Percentiles rank a stretch among this genome's conserved stretches.
phyloP scores from a whole-genome alignment of 768 basidiomycete species.

The Psilocybe sp. region DNA sequence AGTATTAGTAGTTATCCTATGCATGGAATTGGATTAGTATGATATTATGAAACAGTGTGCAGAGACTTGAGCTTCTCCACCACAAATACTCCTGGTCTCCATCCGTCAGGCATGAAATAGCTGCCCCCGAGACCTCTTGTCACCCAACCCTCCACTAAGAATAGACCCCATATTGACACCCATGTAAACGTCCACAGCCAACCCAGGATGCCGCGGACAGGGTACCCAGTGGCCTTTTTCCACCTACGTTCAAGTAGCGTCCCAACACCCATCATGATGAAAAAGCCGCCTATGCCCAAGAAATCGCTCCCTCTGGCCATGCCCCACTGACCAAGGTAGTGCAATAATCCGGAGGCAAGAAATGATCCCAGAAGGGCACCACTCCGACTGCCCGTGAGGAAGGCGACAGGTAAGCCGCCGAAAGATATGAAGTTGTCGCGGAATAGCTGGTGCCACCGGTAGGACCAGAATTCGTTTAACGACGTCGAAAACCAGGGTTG shows the following conservation, averaged over 20 bases:
- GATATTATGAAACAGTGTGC: no score
- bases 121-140: constrained; percentile 39
- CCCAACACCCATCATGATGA: constrained; percentile 55
- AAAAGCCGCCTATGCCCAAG: constrained; percentile 42
- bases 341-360: constrained; percentile 55
- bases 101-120: constrained; percentile 31
- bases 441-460: constrained; percentile 69
- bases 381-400: constrained; percentile 38
- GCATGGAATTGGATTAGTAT: no score
- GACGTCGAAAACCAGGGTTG: constrained; percentile 57
- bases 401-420: constrained; percentile 43
- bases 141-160: constrained; percentile 50
- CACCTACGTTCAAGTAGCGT: constrained; percentile 47
- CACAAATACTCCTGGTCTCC: constrained; percentile 31
- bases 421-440: constrained; percentile 52
- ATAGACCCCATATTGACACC: constrained; percentile 43
- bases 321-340: constrained; percentile 56
- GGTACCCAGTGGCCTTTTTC: constrained; percentile 39
- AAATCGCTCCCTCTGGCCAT: constrained; percentile 54
- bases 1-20: no score
- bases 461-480: constrained; percentile 59
- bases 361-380: constrained; percentile 59
- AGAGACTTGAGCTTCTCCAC: constrained; percentile 8
- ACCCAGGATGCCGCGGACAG: constrained; percentile 46
- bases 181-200: constrained; percentile 50